phyloP scores from a whole-genome alignment of 306 rosid genomes.

The Cicer bijugum region DNA sequence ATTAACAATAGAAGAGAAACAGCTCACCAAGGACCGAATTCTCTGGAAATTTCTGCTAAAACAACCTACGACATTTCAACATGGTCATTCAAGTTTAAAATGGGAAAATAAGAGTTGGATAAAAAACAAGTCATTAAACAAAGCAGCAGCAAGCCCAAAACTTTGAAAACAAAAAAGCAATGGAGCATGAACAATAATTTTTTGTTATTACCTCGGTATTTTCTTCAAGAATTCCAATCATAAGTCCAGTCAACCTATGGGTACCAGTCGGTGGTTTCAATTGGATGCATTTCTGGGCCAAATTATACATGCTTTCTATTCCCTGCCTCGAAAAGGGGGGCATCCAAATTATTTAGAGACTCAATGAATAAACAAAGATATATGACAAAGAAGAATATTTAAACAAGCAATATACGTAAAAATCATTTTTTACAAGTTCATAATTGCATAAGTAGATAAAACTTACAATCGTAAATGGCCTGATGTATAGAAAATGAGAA shows the following conservation, averaged over 20 bases:
- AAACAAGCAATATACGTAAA: conserved; percentile 17
- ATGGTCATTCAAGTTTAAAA: conserved; percentile 38
- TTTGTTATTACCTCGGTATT: conserved; percentile 73
- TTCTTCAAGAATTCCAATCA: conserved; percentile 85
- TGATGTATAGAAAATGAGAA: conserved; percentile 77
- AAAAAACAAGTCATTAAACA: conserved; percentile 6
- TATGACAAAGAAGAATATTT: not conserved
- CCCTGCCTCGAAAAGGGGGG: conserved; percentile 61
- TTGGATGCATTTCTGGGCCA: conserved; percentile 84
- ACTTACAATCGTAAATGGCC: conserved; percentile 81
- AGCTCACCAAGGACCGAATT: conserved; percentile 96
- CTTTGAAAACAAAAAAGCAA: conserved; percentile 1
- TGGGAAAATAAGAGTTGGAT: conserved; percentile 14
- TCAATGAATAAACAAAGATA: conserved; percentile 36
- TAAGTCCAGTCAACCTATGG: conserved; percentile 69
- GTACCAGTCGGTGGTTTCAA: conserved; percentile 60
- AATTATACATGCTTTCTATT: conserved; percentile 80
- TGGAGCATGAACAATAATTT: conserved; percentile 8
- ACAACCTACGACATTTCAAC: conserved; percentile 74
- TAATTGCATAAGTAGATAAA: conserved; percentile 37
- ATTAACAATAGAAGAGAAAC: conserved; percentile 26
- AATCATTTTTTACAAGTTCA: not conserved
- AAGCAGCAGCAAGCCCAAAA: conserved; percentile 17
- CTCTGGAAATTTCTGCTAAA: conserved; percentile 88
- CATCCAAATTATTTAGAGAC: conserved; percentile 32